These are phyloP conservation scores for Sphaceloma murrayae DNA, from an alignment of 2,329 filamentous ascomycete genomes.

Conservation along the genomic window DNA sequence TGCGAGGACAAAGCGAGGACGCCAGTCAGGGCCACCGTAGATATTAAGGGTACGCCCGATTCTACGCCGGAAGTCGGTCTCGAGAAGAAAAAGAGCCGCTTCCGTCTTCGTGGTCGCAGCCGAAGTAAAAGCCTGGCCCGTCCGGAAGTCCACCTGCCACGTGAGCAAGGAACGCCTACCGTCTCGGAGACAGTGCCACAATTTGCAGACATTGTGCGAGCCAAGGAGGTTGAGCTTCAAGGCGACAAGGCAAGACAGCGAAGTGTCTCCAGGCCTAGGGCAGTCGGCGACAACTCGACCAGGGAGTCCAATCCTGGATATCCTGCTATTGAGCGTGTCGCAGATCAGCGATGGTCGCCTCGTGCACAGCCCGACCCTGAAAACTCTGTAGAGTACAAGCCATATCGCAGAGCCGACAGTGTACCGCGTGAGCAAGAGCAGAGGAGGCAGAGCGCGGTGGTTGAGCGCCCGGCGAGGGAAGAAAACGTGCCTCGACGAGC, in stretches of 20 bases:
- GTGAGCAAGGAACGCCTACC: slow-evolving; percentile 20
- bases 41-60: neutral
- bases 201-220: slow-evolving; percentile 5
- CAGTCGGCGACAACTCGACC: too few species aligned
- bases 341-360: slow-evolving; percentile 12
- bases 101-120: slow-evolving; percentile 21
- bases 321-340: slow-evolving; percentile 5
- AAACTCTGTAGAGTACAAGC: neutral
- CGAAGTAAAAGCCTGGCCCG: slow-evolving; percentile 23
- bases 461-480: neutral
- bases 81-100: slow-evolving; percentile 19
- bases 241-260: neutral
- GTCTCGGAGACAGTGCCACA: slow-evolving; percentile 17
- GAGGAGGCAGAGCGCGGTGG: slow-evolving; percentile 2
- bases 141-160: slow-evolving; percentile 18
- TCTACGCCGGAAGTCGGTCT: slow-evolving; percentile 16
- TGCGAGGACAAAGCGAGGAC: neutral
- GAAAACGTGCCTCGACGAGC: neutral
- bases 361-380: neutral
- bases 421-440: neutral
- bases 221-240: neutral
- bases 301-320: slow-evolving; percentile 1
- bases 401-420: neutral
- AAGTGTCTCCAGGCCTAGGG: neutral
- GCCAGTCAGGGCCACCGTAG: neutral